Evolutionary conservation across 176 grass and related monocot genomes (phyloP).

Genomic region (Saccharum officinarum): DNA sequence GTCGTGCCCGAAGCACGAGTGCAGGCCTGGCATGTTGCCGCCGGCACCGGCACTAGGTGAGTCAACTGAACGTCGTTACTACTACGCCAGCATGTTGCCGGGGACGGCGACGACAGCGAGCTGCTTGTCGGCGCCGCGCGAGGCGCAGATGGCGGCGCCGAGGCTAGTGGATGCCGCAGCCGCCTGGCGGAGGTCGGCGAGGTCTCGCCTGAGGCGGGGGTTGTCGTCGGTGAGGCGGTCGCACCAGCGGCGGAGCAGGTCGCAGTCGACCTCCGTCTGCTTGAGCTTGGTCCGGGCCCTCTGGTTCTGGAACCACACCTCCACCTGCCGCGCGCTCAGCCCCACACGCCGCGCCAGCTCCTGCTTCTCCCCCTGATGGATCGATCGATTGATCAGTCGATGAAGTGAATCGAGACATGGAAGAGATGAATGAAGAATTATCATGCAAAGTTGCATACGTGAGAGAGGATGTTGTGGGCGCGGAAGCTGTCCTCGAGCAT

Average conservation of each 20-base stretch:
- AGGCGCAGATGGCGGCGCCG: not conserved
- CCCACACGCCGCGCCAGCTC: constrained; percentile 32
- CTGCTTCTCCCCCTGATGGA: constrained; percentile 43
- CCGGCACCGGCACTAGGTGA: too few species aligned
- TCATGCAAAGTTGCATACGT: not conserved
- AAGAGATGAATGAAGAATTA: not conserved
- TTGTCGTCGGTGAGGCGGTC: constrained; percentile 52
- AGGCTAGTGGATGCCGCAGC: too few species aligned
- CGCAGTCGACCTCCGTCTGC: constrained; percentile 65
- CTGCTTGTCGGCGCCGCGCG: constrained; percentile 17
- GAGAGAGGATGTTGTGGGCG: constrained; percentile 47
- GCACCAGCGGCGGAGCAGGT: constrained; percentile 55
- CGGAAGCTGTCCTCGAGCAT: constrained; percentile 55
- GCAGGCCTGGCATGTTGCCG: too few species aligned
- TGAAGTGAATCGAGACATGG: not conserved
- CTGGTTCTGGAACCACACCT: constrained; percentile 66
- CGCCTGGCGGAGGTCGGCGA: constrained; percentile 28
- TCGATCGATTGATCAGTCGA: not conserved
- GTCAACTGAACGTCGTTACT: not conserved
- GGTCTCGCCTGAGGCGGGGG: constrained; percentile 27
- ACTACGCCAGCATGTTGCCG: not conserved
- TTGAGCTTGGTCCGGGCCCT: constrained; percentile 59
- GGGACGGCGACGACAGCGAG: not conserved
- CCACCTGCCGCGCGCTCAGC: constrained; percentile 51
- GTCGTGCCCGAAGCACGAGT: too few species aligned